A percentile compares a stretch with the other conserved stretches of the same genome.
phyloP scores from a whole-genome alignment of 2,329 filamentous ascomycete genomes.

The Cytospora mali region DNA sequence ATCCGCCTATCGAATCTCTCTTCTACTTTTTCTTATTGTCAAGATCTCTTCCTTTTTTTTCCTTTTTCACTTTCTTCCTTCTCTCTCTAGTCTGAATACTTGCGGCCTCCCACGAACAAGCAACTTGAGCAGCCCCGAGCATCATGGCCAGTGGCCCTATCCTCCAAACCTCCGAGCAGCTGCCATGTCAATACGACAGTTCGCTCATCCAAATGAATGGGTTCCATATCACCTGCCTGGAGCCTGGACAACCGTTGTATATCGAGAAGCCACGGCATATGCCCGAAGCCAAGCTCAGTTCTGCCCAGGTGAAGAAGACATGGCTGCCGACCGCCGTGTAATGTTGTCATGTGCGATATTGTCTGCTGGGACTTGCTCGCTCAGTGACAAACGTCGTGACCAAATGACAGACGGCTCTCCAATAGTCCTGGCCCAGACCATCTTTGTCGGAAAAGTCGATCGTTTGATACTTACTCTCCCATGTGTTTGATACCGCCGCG shows the following conservation, averaged over 20 bases:
- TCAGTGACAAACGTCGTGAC: neutral
- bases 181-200: neutral
- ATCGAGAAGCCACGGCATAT: neutral
- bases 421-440: neutral
- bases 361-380: neutral
- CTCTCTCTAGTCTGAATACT: too few relatives aligned
- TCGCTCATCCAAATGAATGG: neutral
- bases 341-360: neutral
- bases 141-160: neutral
- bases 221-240: neutral
- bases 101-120: neutral
- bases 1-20: too few relatives aligned
- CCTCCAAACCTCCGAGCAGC: neutral
- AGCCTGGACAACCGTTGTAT: neutral
- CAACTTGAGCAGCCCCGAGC: neutral
- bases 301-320: too few relatives aligned
- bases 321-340: neutral
- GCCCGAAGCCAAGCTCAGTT: neutral
- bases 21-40: too few relatives aligned
- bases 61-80: too few relatives aligned
- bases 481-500: neutral
- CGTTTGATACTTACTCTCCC: neutral
- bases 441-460: neutral
- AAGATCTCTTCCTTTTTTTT: too few relatives aligned
- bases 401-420: neutral